Conservation (phyloP, 2,329 filamentous ascomycete genomes). For the Fusarium falciforme region DNA sequence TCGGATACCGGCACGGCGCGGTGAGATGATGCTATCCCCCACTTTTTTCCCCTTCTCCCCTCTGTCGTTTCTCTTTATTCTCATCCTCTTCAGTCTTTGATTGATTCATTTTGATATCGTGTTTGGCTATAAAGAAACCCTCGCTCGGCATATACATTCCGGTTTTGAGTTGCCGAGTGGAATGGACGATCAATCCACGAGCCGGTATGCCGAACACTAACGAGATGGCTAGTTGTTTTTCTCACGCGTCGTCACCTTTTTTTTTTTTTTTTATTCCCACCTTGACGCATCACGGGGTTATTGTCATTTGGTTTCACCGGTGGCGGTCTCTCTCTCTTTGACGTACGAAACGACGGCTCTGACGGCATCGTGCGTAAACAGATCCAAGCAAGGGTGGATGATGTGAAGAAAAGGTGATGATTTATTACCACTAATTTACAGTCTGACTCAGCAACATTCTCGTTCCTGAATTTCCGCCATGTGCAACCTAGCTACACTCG, state of each 20-base stretch:
- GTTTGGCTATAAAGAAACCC: neutral
- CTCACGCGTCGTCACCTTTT: neutral
- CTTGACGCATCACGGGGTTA: neutral
- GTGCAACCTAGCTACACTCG: neutral
- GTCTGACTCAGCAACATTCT: neutral
- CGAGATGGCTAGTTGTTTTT: neutral
- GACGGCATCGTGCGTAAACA: slow-evolving; percentile 21
- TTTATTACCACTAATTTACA: neutral
- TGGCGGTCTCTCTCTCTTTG: neutral
- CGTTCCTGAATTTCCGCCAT: neutral
- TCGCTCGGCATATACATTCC: slow-evolving; percentile 28
- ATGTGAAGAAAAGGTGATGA: neutral
- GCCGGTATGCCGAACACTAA: slow-evolving; percentile 23
- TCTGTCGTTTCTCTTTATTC: neutral
- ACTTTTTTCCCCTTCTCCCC: slow-evolving; percentile 14
- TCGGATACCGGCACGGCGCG: slow-evolving; percentile 47
- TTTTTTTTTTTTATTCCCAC: neutral
- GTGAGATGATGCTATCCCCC: slow-evolving; percentile 45
- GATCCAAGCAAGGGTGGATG: neutral
- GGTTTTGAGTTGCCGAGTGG: slow-evolving; percentile 1
- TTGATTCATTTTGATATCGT: neutral
- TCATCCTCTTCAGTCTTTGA: neutral
- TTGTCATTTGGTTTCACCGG: neutral
- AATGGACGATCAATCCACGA: slow-evolving; percentile 9
- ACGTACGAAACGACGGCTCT: slow-evolving; percentile 28